Evolutionary conservation across 257 asterid species (phyloP).

Genomic region (Salvia rosmarinus): DNA sequence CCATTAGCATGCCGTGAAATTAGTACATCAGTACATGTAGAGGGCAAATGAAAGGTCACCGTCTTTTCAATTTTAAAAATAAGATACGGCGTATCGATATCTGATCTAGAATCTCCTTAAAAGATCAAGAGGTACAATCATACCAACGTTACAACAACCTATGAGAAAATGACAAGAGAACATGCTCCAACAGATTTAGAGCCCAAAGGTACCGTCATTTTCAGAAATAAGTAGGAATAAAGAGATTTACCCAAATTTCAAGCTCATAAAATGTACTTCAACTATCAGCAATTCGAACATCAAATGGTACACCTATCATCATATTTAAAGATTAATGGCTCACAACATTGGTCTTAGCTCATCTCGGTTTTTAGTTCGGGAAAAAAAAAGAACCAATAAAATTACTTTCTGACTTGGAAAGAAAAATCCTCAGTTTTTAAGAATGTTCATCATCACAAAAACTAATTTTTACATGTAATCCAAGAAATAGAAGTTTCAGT

Average conservation of each 20-base stretch:
- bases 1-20: not conserved
- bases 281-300: not conserved
- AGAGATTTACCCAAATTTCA: not conserved
- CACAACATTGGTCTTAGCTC: too few relatives aligned
- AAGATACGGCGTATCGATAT: not conserved
- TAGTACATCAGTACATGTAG: not conserved
- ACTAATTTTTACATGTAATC: not conserved
- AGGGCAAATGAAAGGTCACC: not conserved
- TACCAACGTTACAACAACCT: not conserved
- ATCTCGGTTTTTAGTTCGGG: not conserved
- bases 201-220: conserved; percentile 5
- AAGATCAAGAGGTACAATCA: not conserved
- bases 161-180: not conserved
- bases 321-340: not conserved
- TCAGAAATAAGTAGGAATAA: not conserved
- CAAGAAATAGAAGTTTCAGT: not conserved
- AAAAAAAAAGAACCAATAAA: not conserved
- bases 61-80: not conserved
- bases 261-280: not conserved
- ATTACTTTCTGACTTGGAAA: too few relatives aligned
- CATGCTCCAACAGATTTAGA: not conserved
- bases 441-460: not conserved
- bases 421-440: not conserved
- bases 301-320: too few relatives aligned
- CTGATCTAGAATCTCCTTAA: not conserved